Evolutionary conservation across 1,284 basidiomycete species (phyloP).

Genomic region (Puccinia hordei): DNA sequence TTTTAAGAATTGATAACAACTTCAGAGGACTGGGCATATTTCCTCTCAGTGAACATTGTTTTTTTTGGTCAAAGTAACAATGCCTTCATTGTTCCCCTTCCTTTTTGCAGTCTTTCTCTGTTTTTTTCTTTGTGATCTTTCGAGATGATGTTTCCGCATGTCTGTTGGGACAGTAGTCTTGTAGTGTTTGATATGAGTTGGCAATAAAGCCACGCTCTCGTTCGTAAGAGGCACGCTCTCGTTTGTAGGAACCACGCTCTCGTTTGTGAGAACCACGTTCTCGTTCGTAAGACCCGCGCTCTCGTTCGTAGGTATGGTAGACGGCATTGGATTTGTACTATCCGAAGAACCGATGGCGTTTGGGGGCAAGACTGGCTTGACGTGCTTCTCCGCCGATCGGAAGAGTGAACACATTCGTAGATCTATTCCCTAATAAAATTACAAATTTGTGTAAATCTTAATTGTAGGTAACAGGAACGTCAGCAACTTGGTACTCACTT

Average conservation of each 20-base stretch:
- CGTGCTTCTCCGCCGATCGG: background rate
- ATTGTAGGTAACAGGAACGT: background rate
- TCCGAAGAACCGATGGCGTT: background rate
- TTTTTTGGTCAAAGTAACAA: too few relatives aligned
- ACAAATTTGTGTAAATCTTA: background rate
- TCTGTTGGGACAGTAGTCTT: conserved; percentile 42
- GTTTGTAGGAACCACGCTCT: too few relatives aligned
- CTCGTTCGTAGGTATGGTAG: too few relatives aligned
- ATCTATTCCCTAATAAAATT: background rate
- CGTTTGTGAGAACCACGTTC: too few relatives aligned
- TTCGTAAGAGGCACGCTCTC: too few relatives aligned
- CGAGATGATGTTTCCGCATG: conserved; percentile 43
- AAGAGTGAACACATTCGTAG: background rate
- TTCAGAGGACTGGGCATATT: too few relatives aligned
- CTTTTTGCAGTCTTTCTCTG: background rate
- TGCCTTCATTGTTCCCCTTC: background rate
- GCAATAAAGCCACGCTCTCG: conserved; percentile 4
- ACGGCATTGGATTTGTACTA: background rate
- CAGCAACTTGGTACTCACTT: conserved; percentile 14
- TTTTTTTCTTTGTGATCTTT: conserved; percentile 32
- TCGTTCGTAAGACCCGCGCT: too few relatives aligned
- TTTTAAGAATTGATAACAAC: too few relatives aligned
- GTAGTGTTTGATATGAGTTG: conserved; percentile 47
- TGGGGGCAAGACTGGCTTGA: conserved; percentile 24
- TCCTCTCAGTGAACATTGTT: too few relatives aligned